phyloP scores from a whole-genome alignment of 1,284 basidiomycete genomes.

The Melampsora americana region DNA sequence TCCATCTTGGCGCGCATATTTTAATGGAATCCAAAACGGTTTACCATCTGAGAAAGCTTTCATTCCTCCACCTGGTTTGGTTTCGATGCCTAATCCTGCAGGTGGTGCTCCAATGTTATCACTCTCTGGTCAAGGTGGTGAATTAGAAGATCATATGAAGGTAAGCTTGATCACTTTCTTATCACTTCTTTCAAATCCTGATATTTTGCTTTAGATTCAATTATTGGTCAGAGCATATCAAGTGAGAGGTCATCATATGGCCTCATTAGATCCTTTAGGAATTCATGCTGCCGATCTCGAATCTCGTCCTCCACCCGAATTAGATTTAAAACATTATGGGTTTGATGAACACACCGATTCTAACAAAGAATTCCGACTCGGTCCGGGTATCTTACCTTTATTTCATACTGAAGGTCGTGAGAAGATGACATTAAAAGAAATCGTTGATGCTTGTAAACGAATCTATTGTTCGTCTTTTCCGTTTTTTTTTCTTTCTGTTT shows the following conservation, averaged over 20 bases:
- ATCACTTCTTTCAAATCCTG: slow-evolving; percentile 3
- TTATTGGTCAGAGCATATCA: slow-evolving; percentile 95
- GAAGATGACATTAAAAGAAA: slow-evolving; percentile 84
- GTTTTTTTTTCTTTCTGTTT: no score
- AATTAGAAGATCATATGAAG: slow-evolving; percentile 90
- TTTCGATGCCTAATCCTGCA: slow-evolving; percentile 59
- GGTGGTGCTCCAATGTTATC: slow-evolving; percentile 77
- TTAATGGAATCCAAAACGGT: slow-evolving; percentile 86
- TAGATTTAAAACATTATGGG: slow-evolving; percentile 87
- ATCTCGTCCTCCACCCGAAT: slow-evolving; percentile 72
- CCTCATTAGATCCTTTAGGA: slow-evolving; percentile 90
- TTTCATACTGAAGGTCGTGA: slow-evolving; percentile 79
- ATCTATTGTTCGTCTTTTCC: slow-evolving; percentile 75
- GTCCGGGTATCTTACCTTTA: slow-evolving; percentile 91
- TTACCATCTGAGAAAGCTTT: slow-evolving; percentile 78
- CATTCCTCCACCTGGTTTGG: slow-evolving; percentile 70
- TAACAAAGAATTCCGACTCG: slow-evolving; percentile 88
- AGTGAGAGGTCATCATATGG: slow-evolving; percentile 95
- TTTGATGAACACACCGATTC: slow-evolving; percentile 83
- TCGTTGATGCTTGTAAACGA: slow-evolving; percentile 84
- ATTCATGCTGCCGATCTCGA: slow-evolving; percentile 84
- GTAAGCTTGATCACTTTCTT: slow-evolving; percentile 56
- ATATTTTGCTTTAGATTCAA: slow-evolving; percentile 72
- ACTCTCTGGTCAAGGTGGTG: slow-evolving; percentile 60
- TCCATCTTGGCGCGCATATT: slow-evolving; percentile 91